phyloP scores from a whole-genome alignment of 768 basidiomycete species.

The Lepiota venenata region DNA sequence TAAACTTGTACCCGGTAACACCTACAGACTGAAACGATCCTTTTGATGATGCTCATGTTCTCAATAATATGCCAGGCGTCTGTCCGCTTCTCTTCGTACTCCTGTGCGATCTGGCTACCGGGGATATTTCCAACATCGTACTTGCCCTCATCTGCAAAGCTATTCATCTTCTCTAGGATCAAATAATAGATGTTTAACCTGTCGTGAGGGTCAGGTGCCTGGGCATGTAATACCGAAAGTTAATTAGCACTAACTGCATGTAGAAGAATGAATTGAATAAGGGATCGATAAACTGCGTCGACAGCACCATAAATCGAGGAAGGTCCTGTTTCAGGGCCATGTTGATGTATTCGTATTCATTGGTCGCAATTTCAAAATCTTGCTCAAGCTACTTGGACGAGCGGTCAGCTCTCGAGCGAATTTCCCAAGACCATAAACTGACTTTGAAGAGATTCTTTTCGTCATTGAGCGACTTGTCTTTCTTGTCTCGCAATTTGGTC shows the following conservation, averaged over 20 bases:
- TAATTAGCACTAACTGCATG: slow-evolving; percentile 78
- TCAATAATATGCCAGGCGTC: slow-evolving; percentile 82
- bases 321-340: slow-evolving; percentile 87
- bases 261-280: slow-evolving; percentile 99
- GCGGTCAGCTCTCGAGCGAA: neutral
- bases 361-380: slow-evolving; percentile 90
- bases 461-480: slow-evolving; percentile 93
- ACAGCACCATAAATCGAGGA: slow-evolving; percentile 86
- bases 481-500: slow-evolving; percentile 95
- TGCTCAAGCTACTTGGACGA: slow-evolving; percentile 73
- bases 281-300: slow-evolving; percentile 90
- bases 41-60: slow-evolving; percentile 75
- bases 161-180: slow-evolving; percentile 90
- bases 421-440: slow-evolving; percentile 14
- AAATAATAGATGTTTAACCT: slow-evolving; percentile 94
- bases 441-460: slow-evolving; percentile 98
- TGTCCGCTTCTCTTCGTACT: slow-evolving; percentile 80
- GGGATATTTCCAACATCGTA: slow-evolving; percentile 67
- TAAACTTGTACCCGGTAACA: slow-evolving; percentile 11
- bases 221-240: neutral
- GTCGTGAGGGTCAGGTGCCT: neutral
- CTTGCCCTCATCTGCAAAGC: slow-evolving; percentile 75
- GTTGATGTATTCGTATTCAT: slow-evolving; percentile 94
- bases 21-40: slow-evolving; percentile 84
- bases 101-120: slow-evolving; percentile 65